Evolutionary conservation across 805 yeast genomes (phyloP).

Genomic region (Kregervanrija delftensis): DNA sequence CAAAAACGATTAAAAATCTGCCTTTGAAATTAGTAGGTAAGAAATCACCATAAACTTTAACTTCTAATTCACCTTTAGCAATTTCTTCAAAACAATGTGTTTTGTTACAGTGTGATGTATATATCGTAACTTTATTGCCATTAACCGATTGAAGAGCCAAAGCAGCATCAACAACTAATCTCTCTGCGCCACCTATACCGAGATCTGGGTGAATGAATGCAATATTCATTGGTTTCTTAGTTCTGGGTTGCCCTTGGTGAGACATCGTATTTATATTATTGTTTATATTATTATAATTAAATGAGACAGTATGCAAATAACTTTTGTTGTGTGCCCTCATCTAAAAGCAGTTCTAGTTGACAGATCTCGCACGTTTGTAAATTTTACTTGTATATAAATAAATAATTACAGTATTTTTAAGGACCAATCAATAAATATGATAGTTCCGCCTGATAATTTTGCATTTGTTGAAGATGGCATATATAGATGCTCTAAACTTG

Average conservation of each 20-base stretch:
- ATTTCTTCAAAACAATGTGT: conserved; percentile 91
- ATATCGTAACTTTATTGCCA: conserved; percentile 45
- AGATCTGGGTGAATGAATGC: conserved; percentile 94
- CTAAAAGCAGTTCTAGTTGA: no score
- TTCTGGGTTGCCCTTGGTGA: background rate
- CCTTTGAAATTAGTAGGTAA: conserved; percentile 68
- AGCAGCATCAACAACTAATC: conserved; percentile 95
- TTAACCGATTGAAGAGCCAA: conserved; percentile 67
- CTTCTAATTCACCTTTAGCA: conserved; percentile 47
- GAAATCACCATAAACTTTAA: conserved; percentile 74
- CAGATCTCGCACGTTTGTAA: no score
- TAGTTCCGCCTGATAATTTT: conserved; percentile 89
- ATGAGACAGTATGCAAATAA: no score
- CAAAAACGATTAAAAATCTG: conserved; percentile 70
- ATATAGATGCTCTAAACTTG: conserved; percentile 74
- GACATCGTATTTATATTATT: no score
- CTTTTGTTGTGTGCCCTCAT: no score
- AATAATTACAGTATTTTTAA: no score
- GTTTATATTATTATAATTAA: no score
- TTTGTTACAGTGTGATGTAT: conserved; percentile 86
- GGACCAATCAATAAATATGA: conserved; percentile 36
- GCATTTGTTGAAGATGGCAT: conserved; percentile 87
- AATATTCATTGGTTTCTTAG: conserved; percentile 37
- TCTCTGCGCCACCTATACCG: conserved; percentile 97
- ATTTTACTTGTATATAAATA: no score